Conservation (phyloP, 169 alveolate genomes). For the Miamiensis avidus region DNA sequence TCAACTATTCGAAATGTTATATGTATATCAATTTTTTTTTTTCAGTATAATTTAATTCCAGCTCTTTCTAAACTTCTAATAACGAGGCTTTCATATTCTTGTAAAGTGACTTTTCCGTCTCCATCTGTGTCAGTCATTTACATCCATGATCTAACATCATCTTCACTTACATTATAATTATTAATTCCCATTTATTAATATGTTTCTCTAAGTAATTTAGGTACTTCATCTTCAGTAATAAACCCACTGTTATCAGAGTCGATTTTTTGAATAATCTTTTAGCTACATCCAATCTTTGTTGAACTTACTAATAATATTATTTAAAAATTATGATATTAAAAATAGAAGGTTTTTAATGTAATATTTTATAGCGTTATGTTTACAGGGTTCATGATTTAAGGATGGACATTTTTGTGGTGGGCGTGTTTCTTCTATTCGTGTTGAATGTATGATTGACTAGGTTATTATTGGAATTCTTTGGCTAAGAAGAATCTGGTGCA, state of each 20-base stretch:
- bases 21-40: no score
- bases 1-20: no score
- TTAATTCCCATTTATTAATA: conserved; percentile 42
- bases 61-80: conserved; percentile 18
- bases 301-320: conserved; percentile 5
- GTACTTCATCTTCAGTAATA: conserved; percentile 45
- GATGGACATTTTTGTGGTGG: no score
- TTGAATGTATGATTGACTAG: neutral
- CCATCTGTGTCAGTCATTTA: conserved; percentile 33
- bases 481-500: neutral
- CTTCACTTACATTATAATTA: conserved; percentile 16
- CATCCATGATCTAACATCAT: conserved; percentile 48
- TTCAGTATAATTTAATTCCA: conserved; percentile 5
- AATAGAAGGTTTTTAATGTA: no score
- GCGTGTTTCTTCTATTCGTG: no score
- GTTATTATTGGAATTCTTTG: neutral
- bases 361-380: no score
- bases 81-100: conserved; percentile 32
- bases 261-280: conserved; percentile 38
- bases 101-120: conserved; percentile 38
- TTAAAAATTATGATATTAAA: neutral
- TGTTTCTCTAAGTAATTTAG: conserved; percentile 35
- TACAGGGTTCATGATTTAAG: no score
- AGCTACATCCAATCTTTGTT: conserved; percentile 42
- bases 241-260: conserved; percentile 37